phyloP scores from a whole-genome alignment of 192 early-diverging fungal genomes.

The Coemansia sp. region DNA sequence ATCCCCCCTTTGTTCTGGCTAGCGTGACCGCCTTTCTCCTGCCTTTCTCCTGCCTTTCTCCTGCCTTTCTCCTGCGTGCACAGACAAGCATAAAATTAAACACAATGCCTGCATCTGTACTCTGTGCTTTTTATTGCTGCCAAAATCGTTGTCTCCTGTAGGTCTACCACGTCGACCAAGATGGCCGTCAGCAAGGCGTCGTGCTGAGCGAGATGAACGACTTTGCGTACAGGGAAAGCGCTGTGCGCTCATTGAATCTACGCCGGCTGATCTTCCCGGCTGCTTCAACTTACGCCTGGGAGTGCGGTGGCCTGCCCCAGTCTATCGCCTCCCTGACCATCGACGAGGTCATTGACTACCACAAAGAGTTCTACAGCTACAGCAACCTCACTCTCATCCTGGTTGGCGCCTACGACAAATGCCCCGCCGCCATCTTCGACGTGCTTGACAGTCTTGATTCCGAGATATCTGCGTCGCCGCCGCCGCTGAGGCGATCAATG shows the following conservation, averaged over 20 bases:
- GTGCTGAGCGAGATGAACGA: constrained; percentile 82
- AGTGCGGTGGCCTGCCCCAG: constrained; percentile 78
- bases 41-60: not conserved
- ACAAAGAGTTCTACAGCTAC: constrained; percentile 71
- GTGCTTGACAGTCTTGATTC: constrained; percentile 24
- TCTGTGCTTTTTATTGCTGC: not conserved
- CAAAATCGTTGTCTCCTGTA: constrained; percentile 7
- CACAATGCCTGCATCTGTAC: not conserved
- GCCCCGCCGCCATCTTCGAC: constrained; percentile 58
- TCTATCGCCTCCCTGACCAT: constrained; percentile 75
- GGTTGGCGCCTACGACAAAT: constrained; percentile 55
- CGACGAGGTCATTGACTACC: constrained; percentile 73
- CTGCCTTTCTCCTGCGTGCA: too few species aligned
- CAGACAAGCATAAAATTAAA: not conserved
- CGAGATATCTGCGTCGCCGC: constrained; percentile 37
- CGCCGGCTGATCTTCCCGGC: constrained; percentile 54
- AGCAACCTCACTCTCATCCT: constrained; percentile 74
- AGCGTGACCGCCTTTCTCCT: not conserved
- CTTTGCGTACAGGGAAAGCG: constrained; percentile 74
- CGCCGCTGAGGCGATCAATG: constrained; percentile 38
- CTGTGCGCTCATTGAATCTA: constrained; percentile 55
- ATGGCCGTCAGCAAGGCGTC: constrained; percentile 77
- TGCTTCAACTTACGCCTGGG: constrained; percentile 71
- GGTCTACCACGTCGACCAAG: constrained; percentile 75
- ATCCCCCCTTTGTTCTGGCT: constrained; percentile 7